Evolutionary conservation across 2,329 filamentous ascomycete genomes (phyloP).

Genomic region (Dactylellina cionopaga): DNA sequence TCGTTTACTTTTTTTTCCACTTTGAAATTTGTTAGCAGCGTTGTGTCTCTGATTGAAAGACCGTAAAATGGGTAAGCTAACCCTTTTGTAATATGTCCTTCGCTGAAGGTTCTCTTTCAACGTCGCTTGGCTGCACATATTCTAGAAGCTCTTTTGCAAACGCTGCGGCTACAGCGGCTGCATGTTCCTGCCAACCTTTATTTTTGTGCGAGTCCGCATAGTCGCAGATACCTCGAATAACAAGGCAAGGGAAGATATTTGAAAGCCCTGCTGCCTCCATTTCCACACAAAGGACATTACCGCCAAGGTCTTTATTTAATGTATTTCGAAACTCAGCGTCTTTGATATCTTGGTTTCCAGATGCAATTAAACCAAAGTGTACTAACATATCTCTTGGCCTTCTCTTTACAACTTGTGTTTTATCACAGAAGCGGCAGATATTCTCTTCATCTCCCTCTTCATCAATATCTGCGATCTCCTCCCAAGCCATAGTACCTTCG

Average conservation of each 20-base stretch:
- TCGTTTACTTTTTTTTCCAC: not conserved
- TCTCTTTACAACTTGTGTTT: conserved; percentile 11
- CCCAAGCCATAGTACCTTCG: no score
- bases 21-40: no score
- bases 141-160: conserved; percentile 21
- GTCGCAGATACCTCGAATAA: conserved; percentile 1
- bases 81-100: not conserved
- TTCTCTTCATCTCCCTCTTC: not conserved
- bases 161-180: not conserved
- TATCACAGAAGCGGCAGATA: conserved; percentile 39
- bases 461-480: no score
- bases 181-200: no score
- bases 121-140: no score
- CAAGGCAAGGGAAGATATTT: not conserved
- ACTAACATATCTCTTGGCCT: not conserved
- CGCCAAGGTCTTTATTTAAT: not conserved
- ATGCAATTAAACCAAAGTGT: conserved; percentile 27
- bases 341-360: conserved; percentile 36
- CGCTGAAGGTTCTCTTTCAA: not conserved
- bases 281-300: conserved; percentile 5
- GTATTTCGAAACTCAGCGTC: conserved; percentile 22
- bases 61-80: not conserved
- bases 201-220: no score
- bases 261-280: conserved; percentile 1
- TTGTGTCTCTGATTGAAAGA: conserved; percentile 1